Conservation (phyloP, 352 stramenopile genomes). For the Plasmopara halstedii region DNA sequence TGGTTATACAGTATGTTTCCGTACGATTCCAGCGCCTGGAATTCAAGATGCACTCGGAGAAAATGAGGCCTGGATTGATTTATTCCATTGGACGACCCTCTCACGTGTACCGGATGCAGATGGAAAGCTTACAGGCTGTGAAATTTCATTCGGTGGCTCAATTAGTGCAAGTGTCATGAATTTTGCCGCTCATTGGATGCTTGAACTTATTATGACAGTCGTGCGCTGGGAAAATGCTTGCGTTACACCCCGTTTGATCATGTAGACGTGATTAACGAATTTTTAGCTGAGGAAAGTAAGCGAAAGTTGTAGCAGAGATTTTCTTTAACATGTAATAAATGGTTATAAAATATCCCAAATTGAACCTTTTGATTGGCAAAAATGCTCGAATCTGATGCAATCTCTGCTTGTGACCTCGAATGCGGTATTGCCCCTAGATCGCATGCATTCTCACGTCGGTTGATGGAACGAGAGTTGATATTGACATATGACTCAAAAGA, state of each 20-base stretch:
- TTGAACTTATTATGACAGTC: slow-evolving; percentile 60
- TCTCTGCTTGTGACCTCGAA: no score
- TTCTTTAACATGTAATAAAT: no score
- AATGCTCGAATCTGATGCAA: no score
- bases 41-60: slow-evolving; percentile 32
- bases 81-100: slow-evolving; percentile 63
- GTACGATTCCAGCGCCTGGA: slow-evolving; percentile 49
- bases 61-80: slow-evolving; percentile 54
- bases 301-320: no score
- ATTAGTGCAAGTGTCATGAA: slow-evolving; percentile 37
- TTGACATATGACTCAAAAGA: slow-evolving; percentile 58
- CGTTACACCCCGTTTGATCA: no score
- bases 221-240: slow-evolving; percentile 53
- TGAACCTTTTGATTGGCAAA: no score
- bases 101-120: slow-evolving; percentile 42
- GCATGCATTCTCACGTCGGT: slow-evolving; percentile 8
- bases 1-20: slow-evolving; percentile 56
- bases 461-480: slow-evolving; percentile 54
- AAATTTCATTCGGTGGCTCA: slow-evolving; percentile 41
- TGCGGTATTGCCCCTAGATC: slow-evolving; percentile 3
- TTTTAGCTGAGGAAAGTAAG: no score
- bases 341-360: no score
- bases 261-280: no score
- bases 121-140: slow-evolving; percentile 35
- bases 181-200: slow-evolving; percentile 48